phyloP scores from a whole-genome alignment of 1,284 basidiomycete genomes.

The Ceratobasidium sp. region DNA sequence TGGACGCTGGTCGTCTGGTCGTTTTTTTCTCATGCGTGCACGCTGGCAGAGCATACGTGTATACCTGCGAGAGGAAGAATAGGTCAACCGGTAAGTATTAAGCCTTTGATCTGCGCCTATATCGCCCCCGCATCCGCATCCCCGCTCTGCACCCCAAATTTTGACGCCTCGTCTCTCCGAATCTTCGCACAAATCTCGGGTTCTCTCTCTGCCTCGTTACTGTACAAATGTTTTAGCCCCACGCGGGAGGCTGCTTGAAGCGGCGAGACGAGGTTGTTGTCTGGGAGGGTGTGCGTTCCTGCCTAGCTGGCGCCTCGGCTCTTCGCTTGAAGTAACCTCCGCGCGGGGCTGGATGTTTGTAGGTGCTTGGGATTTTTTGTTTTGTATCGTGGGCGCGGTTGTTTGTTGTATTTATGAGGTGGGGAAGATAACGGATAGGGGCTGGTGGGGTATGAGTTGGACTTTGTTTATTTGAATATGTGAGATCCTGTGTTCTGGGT shows the following conservation, averaged over 20 bases:
- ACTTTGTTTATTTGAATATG: not conserved
- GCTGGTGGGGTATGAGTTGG: conserved; percentile 11
- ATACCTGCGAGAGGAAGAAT: conserved; percentile 5
- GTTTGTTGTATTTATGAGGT: not conserved
- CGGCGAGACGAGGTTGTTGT: conserved; percentile 6
- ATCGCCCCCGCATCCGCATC: not conserved
- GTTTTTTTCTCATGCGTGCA: conserved; percentile 17
- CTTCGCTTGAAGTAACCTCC: conserved; percentile 37
- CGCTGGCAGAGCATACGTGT: conserved; percentile 8
- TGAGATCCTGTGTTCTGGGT: not conserved
- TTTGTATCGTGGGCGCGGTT: not conserved
- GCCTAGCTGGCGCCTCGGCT: conserved; percentile 11
- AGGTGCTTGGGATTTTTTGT: not conserved
- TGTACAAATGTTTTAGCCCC: conserved; percentile 2
- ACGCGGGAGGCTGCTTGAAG: conserved; percentile 21
- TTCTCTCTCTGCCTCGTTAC: not conserved
- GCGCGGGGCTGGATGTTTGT: not conserved
- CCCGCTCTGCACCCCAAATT: conserved; percentile 19
- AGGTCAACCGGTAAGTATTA: not conserved
- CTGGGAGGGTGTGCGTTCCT: not conserved
- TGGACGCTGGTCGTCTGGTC: not conserved
- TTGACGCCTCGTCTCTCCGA: conserved; percentile 1
- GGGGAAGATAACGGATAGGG: conserved; percentile 14
- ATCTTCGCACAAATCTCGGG: conserved; percentile 33
- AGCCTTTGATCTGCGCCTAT: conserved; percentile 4